Percentiles rank a stretch among this genome's conserved stretches.
These are phyloP conservation scores for Plectranthus barbatus DNA, from an alignment of 257 asterid species.

Conservation along the genomic window DNA sequence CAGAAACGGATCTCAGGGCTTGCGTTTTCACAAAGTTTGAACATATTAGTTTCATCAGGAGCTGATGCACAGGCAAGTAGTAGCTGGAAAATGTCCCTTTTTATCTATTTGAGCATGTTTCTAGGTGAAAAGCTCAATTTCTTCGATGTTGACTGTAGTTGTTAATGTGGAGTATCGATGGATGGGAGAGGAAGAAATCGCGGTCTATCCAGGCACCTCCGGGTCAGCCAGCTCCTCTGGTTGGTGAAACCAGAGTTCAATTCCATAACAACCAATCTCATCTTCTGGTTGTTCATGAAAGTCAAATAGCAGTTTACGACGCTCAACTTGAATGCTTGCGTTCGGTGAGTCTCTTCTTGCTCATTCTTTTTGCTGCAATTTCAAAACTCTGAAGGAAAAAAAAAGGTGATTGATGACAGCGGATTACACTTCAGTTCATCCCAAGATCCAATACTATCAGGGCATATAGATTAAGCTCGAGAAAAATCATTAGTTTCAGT, in stretches of 20 bases:
- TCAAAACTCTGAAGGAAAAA: too few species aligned
- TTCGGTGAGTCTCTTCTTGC: conserved; percentile 41
- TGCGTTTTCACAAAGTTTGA: conserved; percentile 81
- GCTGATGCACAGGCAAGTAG: conserved; percentile 86
- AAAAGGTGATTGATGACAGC: too few species aligned
- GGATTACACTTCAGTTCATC: too few species aligned
- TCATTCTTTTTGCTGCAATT: too few species aligned
- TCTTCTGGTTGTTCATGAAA: conserved; percentile 74
- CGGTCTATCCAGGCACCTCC: conserved; percentile 69
- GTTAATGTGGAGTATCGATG: conserved; percentile 77
- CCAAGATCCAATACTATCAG: too few species aligned
- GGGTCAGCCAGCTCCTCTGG: conserved; percentile 50
- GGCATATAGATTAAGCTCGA: too few species aligned
- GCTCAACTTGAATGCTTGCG: conserved; percentile 78
- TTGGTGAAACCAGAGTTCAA: conserved; percentile 85
- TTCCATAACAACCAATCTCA: conserved; percentile 83
- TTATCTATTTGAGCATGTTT: not conserved
- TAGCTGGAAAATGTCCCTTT: not conserved
- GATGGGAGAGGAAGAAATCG: conserved; percentile 89
- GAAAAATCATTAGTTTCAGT: too few species aligned
- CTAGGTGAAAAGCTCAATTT: too few species aligned
- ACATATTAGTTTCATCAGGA: conserved; percentile 86
- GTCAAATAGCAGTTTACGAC: conserved; percentile 72
- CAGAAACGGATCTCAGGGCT: conserved; percentile 90
- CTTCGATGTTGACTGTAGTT: conserved; percentile 37